phyloP scores from a whole-genome alignment of 257 asterid genomes.

The Lithospermum erythrorhizon region DNA sequence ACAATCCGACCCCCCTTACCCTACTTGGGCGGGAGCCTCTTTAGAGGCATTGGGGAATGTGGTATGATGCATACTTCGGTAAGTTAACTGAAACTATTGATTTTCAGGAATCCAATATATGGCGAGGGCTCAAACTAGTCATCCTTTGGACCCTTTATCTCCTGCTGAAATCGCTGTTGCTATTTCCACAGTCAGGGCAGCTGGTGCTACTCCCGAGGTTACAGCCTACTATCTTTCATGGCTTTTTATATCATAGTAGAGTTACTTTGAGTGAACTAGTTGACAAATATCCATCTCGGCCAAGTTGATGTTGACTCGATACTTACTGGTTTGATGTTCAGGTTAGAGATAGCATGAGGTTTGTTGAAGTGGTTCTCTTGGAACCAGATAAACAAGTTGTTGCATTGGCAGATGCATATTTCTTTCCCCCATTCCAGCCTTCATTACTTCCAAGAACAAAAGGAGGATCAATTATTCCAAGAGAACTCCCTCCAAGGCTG shows the following conservation, averaged over 20 bases:
- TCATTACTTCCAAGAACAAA: slow-evolving; percentile 67
- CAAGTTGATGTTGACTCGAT: too few species aligned
- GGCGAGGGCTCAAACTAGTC: slow-evolving; percentile 23
- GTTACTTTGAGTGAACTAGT: slow-evolving; percentile 16
- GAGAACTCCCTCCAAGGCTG: slow-evolving; percentile 87
- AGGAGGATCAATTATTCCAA: slow-evolving; percentile 78
- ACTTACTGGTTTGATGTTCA: slow-evolving; percentile 14
- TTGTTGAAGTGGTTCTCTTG: slow-evolving; percentile 79
- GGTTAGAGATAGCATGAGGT: slow-evolving; percentile 97
- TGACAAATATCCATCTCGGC: too few species aligned
- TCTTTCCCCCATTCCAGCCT: slow-evolving; percentile 95
- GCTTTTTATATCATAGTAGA: too few species aligned
- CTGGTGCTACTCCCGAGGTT: slow-evolving; percentile 71
- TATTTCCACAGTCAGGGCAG: slow-evolving; percentile 85
- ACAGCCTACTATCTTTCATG: slow-evolving; percentile 13
- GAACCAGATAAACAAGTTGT: slow-evolving; percentile 88
- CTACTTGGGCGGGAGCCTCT: too few species aligned
- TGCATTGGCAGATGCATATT: slow-evolving; percentile 96
- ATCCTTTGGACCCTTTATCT: slow-evolving; percentile 77
- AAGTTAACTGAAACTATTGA: slow-evolving; percentile 3
- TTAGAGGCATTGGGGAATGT: too few species aligned
- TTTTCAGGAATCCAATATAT: slow-evolving; percentile 34
- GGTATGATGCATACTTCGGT: not conserved
- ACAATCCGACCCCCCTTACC: too few species aligned
- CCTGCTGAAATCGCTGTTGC: slow-evolving; percentile 86